Conservation (phyloP, 2,329 filamentous ascomycete genomes). For the Neodidymelliopsis sp. region DNA sequence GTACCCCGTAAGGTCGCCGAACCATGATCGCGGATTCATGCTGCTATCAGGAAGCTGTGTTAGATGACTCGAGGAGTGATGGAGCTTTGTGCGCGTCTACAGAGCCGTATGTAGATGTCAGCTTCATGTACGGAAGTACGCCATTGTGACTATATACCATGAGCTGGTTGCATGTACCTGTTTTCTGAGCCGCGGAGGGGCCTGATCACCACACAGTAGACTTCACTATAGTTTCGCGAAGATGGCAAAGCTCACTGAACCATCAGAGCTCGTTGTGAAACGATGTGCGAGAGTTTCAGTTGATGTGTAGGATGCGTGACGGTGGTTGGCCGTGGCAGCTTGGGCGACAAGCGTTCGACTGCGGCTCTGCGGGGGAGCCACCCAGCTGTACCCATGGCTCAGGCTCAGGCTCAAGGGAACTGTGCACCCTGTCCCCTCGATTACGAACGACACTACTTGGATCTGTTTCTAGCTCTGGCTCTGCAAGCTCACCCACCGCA, state of each 20-base stretch:
- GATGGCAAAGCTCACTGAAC: not conserved
- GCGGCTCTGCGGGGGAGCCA: slow-evolving; percentile 35
- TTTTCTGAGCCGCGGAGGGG: not conserved
- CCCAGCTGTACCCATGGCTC: slow-evolving; percentile 2
- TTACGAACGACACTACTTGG: too few species aligned
- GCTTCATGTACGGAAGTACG: slow-evolving; percentile 7
- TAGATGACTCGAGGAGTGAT: slow-evolving; percentile 14
- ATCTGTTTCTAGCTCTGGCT: too few species aligned
- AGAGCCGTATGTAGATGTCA: not conserved
- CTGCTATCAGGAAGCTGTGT: slow-evolving; percentile 12
- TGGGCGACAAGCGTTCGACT: slow-evolving; percentile 17
- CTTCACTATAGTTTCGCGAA: not conserved
- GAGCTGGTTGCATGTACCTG: slow-evolving; percentile 18
- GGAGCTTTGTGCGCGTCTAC: not conserved
- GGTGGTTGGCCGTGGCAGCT: slow-evolving; percentile 17
- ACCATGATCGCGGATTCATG: slow-evolving; percentile 51
- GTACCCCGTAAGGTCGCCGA: slow-evolving; percentile 71
- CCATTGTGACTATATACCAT: slow-evolving; percentile 19
- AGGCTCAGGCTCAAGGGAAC: not conserved
- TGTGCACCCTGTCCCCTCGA: slow-evolving; percentile 3
- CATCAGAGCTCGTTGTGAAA: not conserved
- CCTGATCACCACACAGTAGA: not conserved
- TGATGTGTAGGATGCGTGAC: slow-evolving; percentile 11
- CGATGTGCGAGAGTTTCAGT: not conserved
- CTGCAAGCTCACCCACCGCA: too few species aligned